Base-by-base conservation (phyloP, 495 filamentous ascomycete genomes). In the Aspergillus nanangensis region DNA sequence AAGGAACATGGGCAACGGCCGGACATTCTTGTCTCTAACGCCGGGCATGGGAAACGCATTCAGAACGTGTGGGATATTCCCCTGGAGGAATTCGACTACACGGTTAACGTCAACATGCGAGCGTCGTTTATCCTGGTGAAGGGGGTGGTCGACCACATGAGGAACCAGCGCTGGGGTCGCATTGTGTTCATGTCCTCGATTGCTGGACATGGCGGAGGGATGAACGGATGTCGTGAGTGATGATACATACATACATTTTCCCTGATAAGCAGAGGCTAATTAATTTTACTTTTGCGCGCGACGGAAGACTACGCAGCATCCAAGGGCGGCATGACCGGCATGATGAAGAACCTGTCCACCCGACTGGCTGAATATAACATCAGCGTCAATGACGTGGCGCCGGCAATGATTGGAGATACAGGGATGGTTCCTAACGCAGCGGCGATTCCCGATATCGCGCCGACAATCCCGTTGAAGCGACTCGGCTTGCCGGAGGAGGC, bases 361-460 rank as follows among this genome's bases (percentile, higher is more conserved):
- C 75, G 78, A 40, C 70, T 84, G 20, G 81, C 79, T 8, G 67
- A 74, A 50, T 69, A 71, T 47, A 81, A 82, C 23, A 84, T 90
- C 51, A 88, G 83, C 18, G 80, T 86, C 31, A 88, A 90, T 42
- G 84, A 84, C 55, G 81, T 90, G 2, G 82, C 84, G 11, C 86
- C 85, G 0, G 84, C 83, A 8, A 81, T 88, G 79, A 87, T 88
- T 47, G 80, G 81, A 8, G 78, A 81, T 5, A 86, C 81, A 13
- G 74, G 77, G 0, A 82, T 85, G 80, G 74, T 84, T 41, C 81
- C 82, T 2, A 77, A 78, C 31, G 71, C 67, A 10, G 70, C 77
- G 42, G 65, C 69, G 15, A 73, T 78, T 8, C 70, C 77, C 2
- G 77, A 78, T 13, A 74, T 76, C 36, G 75, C 74, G 33, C 61